A percentile compares a stretch with the other conserved stretches of the same genome.
Conservation (phyloP, 495 filamentous ascomycete genomes). For the Bathelium albidoporum region DNA sequence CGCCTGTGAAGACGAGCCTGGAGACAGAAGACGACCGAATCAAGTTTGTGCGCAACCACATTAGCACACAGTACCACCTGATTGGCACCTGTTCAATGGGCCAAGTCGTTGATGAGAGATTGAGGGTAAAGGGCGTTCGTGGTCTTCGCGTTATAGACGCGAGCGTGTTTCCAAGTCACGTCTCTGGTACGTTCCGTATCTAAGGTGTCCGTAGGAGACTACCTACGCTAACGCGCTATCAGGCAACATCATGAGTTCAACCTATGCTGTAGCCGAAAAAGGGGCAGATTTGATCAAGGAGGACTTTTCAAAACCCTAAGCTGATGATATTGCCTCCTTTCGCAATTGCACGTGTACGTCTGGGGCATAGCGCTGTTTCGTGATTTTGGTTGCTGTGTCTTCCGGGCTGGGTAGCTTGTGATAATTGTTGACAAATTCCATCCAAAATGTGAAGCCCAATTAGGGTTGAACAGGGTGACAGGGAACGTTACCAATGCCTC, state of each 20-base stretch:
- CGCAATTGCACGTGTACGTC: no score
- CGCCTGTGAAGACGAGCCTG: slow-evolving; percentile 12
- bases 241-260: slow-evolving; percentile 22
- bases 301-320: slow-evolving; percentile 10
- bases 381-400: no score
- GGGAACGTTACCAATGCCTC: no score
- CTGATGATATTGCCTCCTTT: no score
- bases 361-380: no score
- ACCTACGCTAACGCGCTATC: neutral
- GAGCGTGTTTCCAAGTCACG: slow-evolving; percentile 16
- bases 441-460: no score
- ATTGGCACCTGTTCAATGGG: slow-evolving; percentile 27
- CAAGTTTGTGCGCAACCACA: slow-evolving; percentile 19
- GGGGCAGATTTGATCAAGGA: slow-evolving; percentile 20
- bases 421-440: no score
- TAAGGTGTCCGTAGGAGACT: neutral
- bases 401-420: no score
- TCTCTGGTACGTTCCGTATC: neutral
- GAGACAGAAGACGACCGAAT: slow-evolving; percentile 19
- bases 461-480: no score
- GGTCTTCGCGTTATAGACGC: slow-evolving; percentile 28
- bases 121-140: slow-evolving; percentile 26
- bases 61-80: slow-evolving; percentile 24
- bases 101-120: slow-evolving; percentile 26
- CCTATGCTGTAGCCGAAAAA: slow-evolving; percentile 23